Conservation (phyloP, 345 rosid species). For the Bruguiera gymnorhiza region DNA sequence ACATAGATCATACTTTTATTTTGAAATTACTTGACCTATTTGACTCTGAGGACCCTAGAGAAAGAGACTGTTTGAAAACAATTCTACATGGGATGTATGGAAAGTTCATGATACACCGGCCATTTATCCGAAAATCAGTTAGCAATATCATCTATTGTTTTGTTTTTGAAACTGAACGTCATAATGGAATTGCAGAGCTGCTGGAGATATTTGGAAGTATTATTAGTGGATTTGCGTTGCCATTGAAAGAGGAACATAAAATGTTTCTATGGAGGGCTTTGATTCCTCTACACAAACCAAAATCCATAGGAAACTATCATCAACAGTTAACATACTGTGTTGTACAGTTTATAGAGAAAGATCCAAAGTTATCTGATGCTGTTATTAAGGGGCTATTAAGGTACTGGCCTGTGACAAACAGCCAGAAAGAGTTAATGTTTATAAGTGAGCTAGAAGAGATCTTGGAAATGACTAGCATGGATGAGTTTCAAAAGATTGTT, state of each 20-base stretch:
- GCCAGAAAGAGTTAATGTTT: conserved; percentile 86
- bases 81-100: conserved; percentile 67
- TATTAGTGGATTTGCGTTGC: conserved; percentile 75
- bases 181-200: conserved; percentile 70
- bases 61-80: conserved; percentile 72
- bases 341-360: conserved; percentile 69
- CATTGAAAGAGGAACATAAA: conserved; percentile 75
- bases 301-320: conserved; percentile 63
- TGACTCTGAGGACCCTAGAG: conserved; percentile 79
- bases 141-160: conserved; percentile 65
- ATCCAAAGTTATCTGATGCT: conserved; percentile 47
- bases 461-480: conserved; percentile 58
- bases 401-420: conserved; percentile 78
- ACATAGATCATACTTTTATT: conserved; percentile 56
- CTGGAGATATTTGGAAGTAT: conserved; percentile 80
- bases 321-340: conserved; percentile 71
- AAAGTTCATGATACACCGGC: conserved; percentile 71
- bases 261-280: conserved; percentile 57
- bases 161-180: conserved; percentile 68
- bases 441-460: conserved; percentile 79
- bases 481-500: conserved; percentile 61
- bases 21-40: conserved; percentile 63
- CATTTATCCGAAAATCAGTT: conserved; percentile 62
- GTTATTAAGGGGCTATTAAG: conserved; percentile 66
- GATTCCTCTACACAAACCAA: conserved; percentile 77